phyloP scores from a whole-genome alignment of 495 filamentous ascomycete species.

The Hyaloscypha finlandica region DNA sequence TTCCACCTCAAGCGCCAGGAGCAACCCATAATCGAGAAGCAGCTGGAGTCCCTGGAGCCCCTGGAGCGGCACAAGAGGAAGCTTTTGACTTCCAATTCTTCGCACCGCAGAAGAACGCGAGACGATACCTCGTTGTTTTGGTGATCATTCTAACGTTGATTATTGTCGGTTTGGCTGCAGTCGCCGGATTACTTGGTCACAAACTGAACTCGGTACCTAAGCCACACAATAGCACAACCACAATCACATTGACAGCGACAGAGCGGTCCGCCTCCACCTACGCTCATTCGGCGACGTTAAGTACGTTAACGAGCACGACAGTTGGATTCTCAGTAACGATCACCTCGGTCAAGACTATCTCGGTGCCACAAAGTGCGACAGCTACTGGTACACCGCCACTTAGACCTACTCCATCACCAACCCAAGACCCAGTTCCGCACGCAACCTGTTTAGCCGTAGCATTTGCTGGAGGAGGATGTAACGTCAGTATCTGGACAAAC shows the following conservation, averaged over 20 bases:
- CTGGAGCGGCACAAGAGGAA: not conserved
- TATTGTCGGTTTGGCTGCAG: not conserved
- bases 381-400: too few relatives aligned
- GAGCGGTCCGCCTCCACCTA: not conserved
- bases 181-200: not conserved
- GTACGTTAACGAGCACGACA: too few relatives aligned
- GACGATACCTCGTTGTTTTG: not conserved
- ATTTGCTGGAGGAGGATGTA: not conserved
- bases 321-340: too few relatives aligned
- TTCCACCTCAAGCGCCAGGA: not conserved
- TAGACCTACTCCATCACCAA: not conserved
- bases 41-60: not conserved
- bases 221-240: not conserved
- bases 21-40: not conserved
- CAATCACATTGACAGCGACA: not conserved
- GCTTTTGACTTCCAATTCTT: not conserved
- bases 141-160: not conserved
- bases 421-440: not conserved
- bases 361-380: too few relatives aligned
- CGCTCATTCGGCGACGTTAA: not conserved
- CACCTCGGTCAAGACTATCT: too few relatives aligned
- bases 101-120: not conserved
- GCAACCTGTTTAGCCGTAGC: not conserved
- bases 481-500: not conserved
- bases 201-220: not conserved